A percentile compares a stretch with the other conserved stretches of the same genome.
Conservation (phyloP, 257 asterid species). For the Linaria vulgaris region DNA sequence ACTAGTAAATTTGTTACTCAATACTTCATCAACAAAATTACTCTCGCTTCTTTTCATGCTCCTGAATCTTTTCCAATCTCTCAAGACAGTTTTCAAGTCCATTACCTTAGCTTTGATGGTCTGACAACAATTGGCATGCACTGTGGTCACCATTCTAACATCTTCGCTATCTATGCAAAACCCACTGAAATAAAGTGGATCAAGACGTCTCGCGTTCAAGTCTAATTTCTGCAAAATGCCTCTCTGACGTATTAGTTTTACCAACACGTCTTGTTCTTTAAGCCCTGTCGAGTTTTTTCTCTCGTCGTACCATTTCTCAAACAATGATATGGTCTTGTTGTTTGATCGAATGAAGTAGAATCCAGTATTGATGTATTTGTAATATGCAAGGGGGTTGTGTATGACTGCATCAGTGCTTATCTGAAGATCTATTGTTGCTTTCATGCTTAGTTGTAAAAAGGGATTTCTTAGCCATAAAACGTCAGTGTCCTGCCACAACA, state of each 20-base stretch:
- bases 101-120: constrained; percentile 55
- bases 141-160: constrained; percentile 37
- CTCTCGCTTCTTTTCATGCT: background rate
- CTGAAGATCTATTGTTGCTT: constrained; percentile 42
- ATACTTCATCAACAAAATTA: too few species aligned
- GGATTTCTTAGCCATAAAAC: constrained; percentile 75
- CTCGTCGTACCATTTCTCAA: constrained; percentile 49
- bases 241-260: constrained; percentile 23
- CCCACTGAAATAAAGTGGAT: constrained; percentile 54
- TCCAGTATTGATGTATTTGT: constrained; percentile 59
- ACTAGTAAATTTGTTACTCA: background rate
- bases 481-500: constrained; percentile 74
- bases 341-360: constrained; percentile 55
- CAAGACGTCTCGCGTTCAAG: constrained; percentile 33
- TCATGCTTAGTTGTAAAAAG: constrained; percentile 34
- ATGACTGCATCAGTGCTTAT: constrained; percentile 51
- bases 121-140: constrained; percentile 75
- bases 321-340: constrained; percentile 46
- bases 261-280: constrained; percentile 73
- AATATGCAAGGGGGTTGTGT: constrained; percentile 38
- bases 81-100: constrained; percentile 49
- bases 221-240: constrained; percentile 24
- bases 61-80: constrained; percentile 57
- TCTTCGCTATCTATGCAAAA: constrained; percentile 49
- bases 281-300: constrained; percentile 37